Evolutionary conservation across 192 early-diverging fungal species (phyloP), one percentile per base, ranked within the genome.

Genomic region (Thoreauomyces humboldtii): DNA sequence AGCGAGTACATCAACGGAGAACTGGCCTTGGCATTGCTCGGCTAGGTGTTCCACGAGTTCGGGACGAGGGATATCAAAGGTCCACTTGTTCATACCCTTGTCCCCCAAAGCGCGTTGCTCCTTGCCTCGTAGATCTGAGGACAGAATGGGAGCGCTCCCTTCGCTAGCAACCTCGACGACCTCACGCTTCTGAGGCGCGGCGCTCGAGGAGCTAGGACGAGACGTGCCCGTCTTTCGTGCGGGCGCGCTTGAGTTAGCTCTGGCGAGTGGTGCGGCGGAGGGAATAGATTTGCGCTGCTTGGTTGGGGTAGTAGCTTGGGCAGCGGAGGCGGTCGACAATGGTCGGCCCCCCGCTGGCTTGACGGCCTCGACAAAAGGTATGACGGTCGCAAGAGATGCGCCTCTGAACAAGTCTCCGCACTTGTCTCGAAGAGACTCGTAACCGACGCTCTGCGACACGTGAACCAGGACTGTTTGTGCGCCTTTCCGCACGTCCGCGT

Each of bases 401-500:
- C 91, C 92, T 33, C 88, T 86, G 52, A 92, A 83, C 62, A 77
- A 75, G 45, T 95, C 94, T n/a, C 65, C 73, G 35, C 82, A 85
- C 47, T 82, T 88, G 7, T 85, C 75, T n/a, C 85, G 71, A 1
- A 97, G 83, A 0, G 73, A 61, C 54, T 89, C 88, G 45, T 86
- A 87, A 0, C 92, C 92, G 7, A 87, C 90, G 63, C 73, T 83
- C 2, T 64, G 65, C 24, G 93, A 85, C 7, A 94, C 63, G 22
- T 83, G 78, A 12, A 76, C 77, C 37, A 99, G 73, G 36, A 88
- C 80, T 1, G 76, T 68, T 45, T 90, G 87, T 0, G 93, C 92
- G 11, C 82, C 79, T 64, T 95, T 96, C 41, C 97, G 88, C 15
- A 97, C 94, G 15, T 95, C 94, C 1, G 79, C 77, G 54, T 88